Evolutionary conservation across 805 yeast genomes (phyloP).

Genomic region (Cephaloascus fragrans): DNA sequence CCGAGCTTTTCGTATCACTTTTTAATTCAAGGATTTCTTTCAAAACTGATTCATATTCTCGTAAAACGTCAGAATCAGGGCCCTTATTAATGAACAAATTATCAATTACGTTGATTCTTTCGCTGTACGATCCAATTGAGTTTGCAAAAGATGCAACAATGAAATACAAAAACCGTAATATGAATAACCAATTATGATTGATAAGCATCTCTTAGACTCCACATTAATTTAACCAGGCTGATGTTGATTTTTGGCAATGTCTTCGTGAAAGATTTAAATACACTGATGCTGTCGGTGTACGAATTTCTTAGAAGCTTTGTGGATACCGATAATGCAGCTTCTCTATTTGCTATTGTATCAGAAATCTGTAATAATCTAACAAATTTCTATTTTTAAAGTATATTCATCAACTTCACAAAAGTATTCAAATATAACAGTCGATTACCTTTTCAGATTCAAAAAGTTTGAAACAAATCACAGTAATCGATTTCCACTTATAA

Average conservation of each 20-base stretch:
- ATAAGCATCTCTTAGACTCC: background rate
- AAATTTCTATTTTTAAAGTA: no score
- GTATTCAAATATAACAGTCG: no score
- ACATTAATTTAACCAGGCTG: background rate
- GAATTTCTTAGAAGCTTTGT: no score
- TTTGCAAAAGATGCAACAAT: background rate
- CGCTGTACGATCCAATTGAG: background rate
- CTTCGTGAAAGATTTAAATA: no score
- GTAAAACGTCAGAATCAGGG: conserved; percentile 17
- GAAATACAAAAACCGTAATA: background rate
- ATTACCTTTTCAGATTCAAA: no score
- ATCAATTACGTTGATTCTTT: background rate
- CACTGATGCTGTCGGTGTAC: background rate
- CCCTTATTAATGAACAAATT: conserved; percentile 16
- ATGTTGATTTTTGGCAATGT: background rate
- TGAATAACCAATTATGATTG: background rate
- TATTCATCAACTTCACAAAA: background rate
- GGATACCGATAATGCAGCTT: background rate
- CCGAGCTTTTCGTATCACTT: background rate
- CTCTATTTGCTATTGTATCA: background rate
- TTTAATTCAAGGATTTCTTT: conserved; percentile 7
- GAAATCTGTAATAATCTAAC: background rate
- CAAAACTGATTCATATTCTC: conserved; percentile 13
- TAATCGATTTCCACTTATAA: background rate
- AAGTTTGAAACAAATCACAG: background rate